phyloP scores from a whole-genome alignment of 139 green algal species.

The Ulvella scutata region DNA sequence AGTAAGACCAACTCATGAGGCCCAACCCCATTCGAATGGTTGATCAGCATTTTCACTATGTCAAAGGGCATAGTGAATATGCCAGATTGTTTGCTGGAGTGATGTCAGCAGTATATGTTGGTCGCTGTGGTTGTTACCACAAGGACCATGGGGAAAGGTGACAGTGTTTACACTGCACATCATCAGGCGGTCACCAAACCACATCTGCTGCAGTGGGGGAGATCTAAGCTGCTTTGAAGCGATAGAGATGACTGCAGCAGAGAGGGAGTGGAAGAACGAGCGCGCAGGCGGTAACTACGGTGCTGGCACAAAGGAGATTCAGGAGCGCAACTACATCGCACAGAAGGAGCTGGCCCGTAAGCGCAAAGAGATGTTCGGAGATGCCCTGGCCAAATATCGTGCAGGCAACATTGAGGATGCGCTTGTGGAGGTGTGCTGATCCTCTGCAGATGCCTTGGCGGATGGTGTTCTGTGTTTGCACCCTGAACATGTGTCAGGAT shows the following conservation, averaged over 20 bases:
- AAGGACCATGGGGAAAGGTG: too few species aligned
- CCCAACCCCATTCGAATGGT: too few species aligned
- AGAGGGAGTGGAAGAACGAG: constrained; percentile 61
- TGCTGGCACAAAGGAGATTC: constrained; percentile 78
- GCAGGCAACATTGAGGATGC: constrained; percentile 41
- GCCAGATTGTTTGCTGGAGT: too few species aligned
- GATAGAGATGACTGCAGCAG: constrained; percentile 33
- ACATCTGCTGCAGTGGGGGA: background rate
- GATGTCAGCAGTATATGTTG: too few species aligned
- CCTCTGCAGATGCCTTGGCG: too few species aligned
- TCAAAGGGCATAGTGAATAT: too few species aligned
- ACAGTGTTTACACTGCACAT: too few species aligned
- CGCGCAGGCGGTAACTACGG: constrained; percentile 87
- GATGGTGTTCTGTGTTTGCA: constrained; percentile 8
- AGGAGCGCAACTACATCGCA: constrained; percentile 73
- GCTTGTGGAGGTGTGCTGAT: too few species aligned
- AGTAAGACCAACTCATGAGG: too few species aligned
- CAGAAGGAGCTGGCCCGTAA: constrained; percentile 69
- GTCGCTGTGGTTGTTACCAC: too few species aligned
- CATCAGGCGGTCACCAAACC: too few species aligned
- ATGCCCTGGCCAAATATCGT: constrained; percentile 73
- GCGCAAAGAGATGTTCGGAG: constrained; percentile 76
- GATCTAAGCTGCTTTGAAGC: background rate
- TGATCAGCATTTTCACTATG: too few species aligned
- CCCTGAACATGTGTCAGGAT: background rate